phyloP scores from a whole-genome alignment of 2,329 filamentous ascomycete species.

The Penicillium sp. region DNA sequence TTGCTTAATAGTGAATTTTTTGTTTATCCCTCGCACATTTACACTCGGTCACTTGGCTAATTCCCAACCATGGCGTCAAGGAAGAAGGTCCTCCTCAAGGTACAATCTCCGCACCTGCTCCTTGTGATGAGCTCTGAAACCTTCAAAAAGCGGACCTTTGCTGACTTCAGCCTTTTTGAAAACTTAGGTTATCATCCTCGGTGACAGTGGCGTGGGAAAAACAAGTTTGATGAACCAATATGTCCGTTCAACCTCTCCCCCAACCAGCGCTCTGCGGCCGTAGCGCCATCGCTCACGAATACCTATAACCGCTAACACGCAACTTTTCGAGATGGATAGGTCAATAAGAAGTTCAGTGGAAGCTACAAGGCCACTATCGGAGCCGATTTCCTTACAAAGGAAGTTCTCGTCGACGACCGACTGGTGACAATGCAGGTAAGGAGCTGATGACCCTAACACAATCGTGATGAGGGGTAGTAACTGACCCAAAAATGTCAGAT shows the following conservation, averaged over 20 bases:
- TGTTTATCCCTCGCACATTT: neutral
- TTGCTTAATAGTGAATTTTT: neutral
- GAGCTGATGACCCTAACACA: conserved; percentile 1
- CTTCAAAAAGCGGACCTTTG: neutral
- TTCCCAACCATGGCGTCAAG: conserved; percentile 63
- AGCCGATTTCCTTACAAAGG: conserved; percentile 96
- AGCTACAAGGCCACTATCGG: conserved; percentile 99
- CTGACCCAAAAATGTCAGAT: conserved; percentile 55
- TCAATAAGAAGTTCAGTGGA: conserved; percentile 99
- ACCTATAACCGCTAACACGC: conserved; percentile 15
- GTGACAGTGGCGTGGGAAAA: conserved; percentile 98
- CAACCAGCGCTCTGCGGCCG: neutral
- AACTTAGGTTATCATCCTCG: conserved; percentile 90
- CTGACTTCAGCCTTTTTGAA: conserved; percentile 11
- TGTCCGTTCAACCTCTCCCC: conserved; percentile 57
- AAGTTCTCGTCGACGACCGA: conserved; percentile 94
- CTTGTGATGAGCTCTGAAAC: conserved; percentile 5
- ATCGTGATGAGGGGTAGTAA: conserved; percentile 3
- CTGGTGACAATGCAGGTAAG: conserved; percentile 96
- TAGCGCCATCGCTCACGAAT: conserved; percentile 11
- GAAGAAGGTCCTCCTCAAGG: conserved; percentile 91
- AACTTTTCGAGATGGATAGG: conserved; percentile 52
- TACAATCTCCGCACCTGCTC: conserved; percentile 42
- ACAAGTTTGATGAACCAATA: conserved; percentile 99
- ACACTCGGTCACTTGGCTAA: conserved; percentile 4